Conservation (phyloP, 1,284 basidiomycete species). For the Apiotrichum siamense region DNA sequence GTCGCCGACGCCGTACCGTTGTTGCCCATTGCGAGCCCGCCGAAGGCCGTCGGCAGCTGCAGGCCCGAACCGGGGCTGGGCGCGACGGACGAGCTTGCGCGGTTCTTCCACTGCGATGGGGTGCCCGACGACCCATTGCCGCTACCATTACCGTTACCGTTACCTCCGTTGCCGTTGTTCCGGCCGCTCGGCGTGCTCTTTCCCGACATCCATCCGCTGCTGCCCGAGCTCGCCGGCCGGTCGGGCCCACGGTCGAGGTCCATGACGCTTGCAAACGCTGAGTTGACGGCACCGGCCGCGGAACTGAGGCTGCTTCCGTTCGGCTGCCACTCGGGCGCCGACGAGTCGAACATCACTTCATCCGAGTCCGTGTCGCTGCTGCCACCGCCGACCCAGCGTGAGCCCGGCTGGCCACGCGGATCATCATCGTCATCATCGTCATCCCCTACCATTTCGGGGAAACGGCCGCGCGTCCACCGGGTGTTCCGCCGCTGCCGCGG, state of each 20-base stretch:
- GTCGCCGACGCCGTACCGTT: no score
- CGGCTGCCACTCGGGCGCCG: constrained; percentile 9
- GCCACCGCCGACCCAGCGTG: constrained; percentile 9
- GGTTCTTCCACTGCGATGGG: background rate
- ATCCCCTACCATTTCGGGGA: constrained; percentile 43
- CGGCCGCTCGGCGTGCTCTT: background rate
- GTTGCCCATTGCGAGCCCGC: constrained; percentile 32
- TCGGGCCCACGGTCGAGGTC: constrained; percentile 45
- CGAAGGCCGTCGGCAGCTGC: constrained; percentile 36
- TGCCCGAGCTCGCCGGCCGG: constrained; percentile 20
- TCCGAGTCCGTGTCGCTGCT: constrained; percentile 36
- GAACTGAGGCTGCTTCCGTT: background rate
- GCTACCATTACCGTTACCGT: background rate
- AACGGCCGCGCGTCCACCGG: constrained; percentile 30
- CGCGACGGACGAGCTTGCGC: background rate
- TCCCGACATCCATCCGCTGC: background rate
- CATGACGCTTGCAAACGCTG: constrained; percentile 43
- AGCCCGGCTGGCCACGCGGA: background rate
- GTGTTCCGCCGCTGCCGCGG: constrained; percentile 32
- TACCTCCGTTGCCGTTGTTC: background rate
- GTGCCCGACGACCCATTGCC: no score
- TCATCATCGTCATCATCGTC: constrained; percentile 40
- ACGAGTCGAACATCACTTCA: constrained; percentile 24
- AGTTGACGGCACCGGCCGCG: constrained; percentile 33
- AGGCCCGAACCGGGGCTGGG: constrained; percentile 28